Evolutionary conservation across 169 alveolate species (phyloP), one percentile per base, ranked within the genome.

Genomic region (Eimeria falciformis): DNA sequence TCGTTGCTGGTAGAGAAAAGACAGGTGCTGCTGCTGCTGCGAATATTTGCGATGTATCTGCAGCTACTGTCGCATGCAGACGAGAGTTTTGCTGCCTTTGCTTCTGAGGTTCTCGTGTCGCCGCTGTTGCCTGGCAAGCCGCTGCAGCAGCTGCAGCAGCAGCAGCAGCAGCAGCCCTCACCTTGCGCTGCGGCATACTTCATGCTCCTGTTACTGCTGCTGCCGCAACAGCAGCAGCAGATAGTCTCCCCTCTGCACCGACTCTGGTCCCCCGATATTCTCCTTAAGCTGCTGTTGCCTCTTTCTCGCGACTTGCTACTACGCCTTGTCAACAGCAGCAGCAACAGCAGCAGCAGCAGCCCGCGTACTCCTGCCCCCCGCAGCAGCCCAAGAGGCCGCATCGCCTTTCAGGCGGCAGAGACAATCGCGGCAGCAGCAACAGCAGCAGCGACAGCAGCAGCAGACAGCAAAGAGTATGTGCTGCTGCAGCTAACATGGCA

Each of bases 381-480:
- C n/a, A n/a, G n/a, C n/a, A n/a, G n/a, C n/a, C n/a, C n/a, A n/a
- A n/a, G n/a, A n/a, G n/a, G n/a, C n/a, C n/a, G n/a, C n/a, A n/a
- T n/a, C n/a, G n/a, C n/a, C n/a, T n/a, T n/a, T n/a, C n/a, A n/a
- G n/a, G n/a, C n/a, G n/a, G n/a, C n/a, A n/a, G n/a, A n/a, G n/a
- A n/a, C n/a, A n/a, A n/a, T n/a, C n/a, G 62, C 62, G 14, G 62
- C 62, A 50, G 62, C 62, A 11, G 62, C 62, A 11, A 14, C n/a
- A 50, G 62, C 62, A 50, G 62, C 62, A 50, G 62, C 62, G 62
- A 14, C 62, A 11, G 62, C 53, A 68, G 47, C 79, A 66, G 17
- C 17, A 12, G 62, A 50, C 62, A 50, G 62, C 62, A 50, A 14
- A 7, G n/a, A 50, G n/a, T 11, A 7, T 50, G 62, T 7, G 14